These are phyloP conservation scores for Calonectria naviculata DNA, from an alignment of 2,329 filamentous ascomycete species.

Conservation along the genomic window DNA sequence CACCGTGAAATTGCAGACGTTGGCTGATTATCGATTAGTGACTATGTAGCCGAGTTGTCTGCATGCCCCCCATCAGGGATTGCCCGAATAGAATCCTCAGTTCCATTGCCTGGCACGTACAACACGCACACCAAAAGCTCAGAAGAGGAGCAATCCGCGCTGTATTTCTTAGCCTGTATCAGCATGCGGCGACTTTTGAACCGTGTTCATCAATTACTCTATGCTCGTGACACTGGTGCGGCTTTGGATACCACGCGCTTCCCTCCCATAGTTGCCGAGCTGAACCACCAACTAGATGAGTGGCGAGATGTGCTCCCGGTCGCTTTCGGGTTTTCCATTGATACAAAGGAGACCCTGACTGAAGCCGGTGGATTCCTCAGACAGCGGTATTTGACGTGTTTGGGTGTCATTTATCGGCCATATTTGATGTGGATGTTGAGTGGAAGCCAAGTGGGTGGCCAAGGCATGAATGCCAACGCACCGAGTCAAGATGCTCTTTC, in stretches of 20 bases:
- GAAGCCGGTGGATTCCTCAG: slow-evolving; percentile 60
- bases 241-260: slow-evolving; percentile 57
- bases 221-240: slow-evolving; percentile 57
- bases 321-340: slow-evolving; percentile 53
- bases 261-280: slow-evolving; percentile 58
- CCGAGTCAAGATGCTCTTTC: slow-evolving; percentile 48
- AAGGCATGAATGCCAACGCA: slow-evolving; percentile 37
- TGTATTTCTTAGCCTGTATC: slow-evolving; percentile 66
- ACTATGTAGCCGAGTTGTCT: slow-evolving; percentile 64
- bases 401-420: slow-evolving; percentile 63
- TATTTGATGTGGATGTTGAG: slow-evolving; percentile 62
- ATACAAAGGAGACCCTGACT: slow-evolving; percentile 43
- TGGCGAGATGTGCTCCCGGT: slow-evolving; percentile 59
- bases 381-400: slow-evolving; percentile 63
- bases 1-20: accelerated
- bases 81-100: slow-evolving; percentile 61
- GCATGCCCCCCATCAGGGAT: slow-evolving; percentile 62
- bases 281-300: slow-evolving; percentile 60
- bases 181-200: slow-evolving; percentile 61
- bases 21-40: slow-evolving; percentile 43
- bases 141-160: slow-evolving; percentile 58
- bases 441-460: slow-evolving; percentile 43
- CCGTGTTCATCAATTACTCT: slow-evolving; percentile 60
- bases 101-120: slow-evolving; percentile 59
- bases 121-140: slow-evolving; percentile 52